A percentile compares a stretch with the other conserved stretches of the same genome.
Conservation (phyloP, 306 rosid species). For the Rubus parviflorus region DNA sequence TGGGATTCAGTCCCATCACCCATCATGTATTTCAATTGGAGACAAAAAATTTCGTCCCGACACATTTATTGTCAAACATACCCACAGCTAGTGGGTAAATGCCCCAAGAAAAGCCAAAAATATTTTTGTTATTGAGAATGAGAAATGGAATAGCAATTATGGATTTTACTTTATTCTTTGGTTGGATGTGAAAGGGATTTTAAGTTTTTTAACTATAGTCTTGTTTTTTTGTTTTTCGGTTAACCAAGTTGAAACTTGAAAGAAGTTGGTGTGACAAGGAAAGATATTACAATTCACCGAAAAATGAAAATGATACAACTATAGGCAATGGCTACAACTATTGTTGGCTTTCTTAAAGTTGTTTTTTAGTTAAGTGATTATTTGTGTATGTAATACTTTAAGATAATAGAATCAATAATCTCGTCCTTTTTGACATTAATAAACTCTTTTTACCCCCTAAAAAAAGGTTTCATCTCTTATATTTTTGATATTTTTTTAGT, state of each 20-base stretch:
- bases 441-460: too few species aligned
- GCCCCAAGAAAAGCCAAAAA: constrained; percentile 16
- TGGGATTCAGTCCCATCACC: constrained; percentile 32
- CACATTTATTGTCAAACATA: constrained; percentile 36
- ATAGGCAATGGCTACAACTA: too few species aligned
- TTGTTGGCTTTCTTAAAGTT: too few species aligned
- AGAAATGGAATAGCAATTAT: neutral
- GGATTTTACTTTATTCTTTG: neutral
- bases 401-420: too few species aligned
- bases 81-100: constrained; percentile 31
- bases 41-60: constrained; percentile 34
- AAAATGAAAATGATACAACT: neutral
- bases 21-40: constrained; percentile 19
- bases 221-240: neutral
- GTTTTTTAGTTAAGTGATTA: too few species aligned
- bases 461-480: too few species aligned
- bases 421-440: too few species aligned
- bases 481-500: too few species aligned
- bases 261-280: neutral
- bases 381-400: too few species aligned
- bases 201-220: neutral
- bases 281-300: neutral
- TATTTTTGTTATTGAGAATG: constrained; percentile 19
- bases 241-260: neutral
- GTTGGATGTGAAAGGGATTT: neutral